Evolutionary conservation across 352 stramenopile genomes (phyloP), one percentile per base, ranked within the genome.

Genomic region (Pythium monospermum): DNA sequence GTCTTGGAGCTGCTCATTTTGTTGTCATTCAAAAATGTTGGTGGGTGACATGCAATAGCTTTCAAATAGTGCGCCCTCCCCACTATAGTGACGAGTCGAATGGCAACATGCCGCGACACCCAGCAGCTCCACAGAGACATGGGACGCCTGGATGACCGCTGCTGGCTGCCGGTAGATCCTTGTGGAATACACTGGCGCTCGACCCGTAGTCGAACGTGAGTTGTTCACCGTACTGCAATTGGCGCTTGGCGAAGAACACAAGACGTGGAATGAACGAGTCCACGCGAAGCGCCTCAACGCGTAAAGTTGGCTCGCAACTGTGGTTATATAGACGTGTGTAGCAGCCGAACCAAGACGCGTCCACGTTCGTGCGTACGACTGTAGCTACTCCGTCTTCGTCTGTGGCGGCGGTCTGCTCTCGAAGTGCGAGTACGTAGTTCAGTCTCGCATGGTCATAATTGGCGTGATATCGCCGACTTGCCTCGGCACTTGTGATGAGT

Each of bases 281-380:
- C 23, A 81, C 60, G 2, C 76, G 76, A 31, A 87, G 58, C 0
- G 69, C 66, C 22, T 68, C 69, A n/a, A 87, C 52, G n/a, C 61
- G 38, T 39, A 82, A 27, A 23, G 64, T 80, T 13, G 80, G 66
- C 13, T 56, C 59, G 55, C 80, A 91, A 40, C 73, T 81, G 57
- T 91, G 76, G 50, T 91, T 91, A 50, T 85, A 58, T 13, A 88
- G 71, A n/a, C 79, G 79, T n/a, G 76, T 77, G 37, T 74, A 73
- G 66, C 64, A 78, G 10, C 76, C 75, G n/a, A 44, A 44, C 15
- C 19, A 26, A 0, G 64, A 63, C 7, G 76, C 79, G 38, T 91
- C 79, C 2, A 88, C 73, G 39, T 83, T 91, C 10, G 73, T 87
- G 25, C 76, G 66, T 33, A 85, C 51, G 8, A 69, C 49, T n/a